A percentile compares a stretch with the other conserved stretches of the same genome.
These are phyloP conservation scores for Teunomyces stri DNA, from an alignment of 805 yeast species.

Conservation along the genomic window DNA sequence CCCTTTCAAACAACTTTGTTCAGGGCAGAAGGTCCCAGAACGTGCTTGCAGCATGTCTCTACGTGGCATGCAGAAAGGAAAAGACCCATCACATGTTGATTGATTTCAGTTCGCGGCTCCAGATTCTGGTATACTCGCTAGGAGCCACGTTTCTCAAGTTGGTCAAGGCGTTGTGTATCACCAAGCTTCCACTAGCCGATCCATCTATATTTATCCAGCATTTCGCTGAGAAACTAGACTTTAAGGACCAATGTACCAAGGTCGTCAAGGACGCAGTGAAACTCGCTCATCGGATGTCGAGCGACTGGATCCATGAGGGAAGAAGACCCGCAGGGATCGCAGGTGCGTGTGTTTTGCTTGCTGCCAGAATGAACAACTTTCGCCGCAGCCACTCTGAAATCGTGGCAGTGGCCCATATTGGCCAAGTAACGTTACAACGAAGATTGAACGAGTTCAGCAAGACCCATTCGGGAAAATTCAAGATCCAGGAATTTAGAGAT, in stretches of 20 bases:
- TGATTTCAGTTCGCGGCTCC: slow-evolving; percentile 87
- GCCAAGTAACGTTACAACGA: slow-evolving; percentile 88
- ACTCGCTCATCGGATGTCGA: slow-evolving; percentile 85
- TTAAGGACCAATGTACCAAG: slow-evolving; percentile 68
- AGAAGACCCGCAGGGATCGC: slow-evolving; percentile 98
- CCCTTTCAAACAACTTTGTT: slow-evolving; percentile 83
- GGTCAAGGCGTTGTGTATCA: slow-evolving; percentile 81
- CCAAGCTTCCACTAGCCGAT: slow-evolving; percentile 81
- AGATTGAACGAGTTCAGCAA: slow-evolving; percentile 83
- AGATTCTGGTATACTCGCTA: slow-evolving; percentile 86
- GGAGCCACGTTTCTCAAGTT: slow-evolving; percentile 95
- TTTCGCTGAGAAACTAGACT: slow-evolving; percentile 82
- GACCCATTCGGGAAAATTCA: slow-evolving; percentile 70
- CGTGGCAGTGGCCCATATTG: slow-evolving; percentile 93
- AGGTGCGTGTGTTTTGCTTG: slow-evolving; percentile 90
- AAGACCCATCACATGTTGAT: slow-evolving; percentile 93
- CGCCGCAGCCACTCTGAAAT: slow-evolving; percentile 90
- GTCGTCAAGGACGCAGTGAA: slow-evolving; percentile 86
- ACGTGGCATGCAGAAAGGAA: slow-evolving; percentile 90
- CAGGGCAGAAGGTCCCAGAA: slow-evolving; percentile 97
- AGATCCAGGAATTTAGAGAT: slow-evolving; percentile 72
- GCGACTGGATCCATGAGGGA: slow-evolving; percentile 96
- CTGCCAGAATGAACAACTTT: slow-evolving; percentile 95
- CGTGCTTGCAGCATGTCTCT: slow-evolving; percentile 91
- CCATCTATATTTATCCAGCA: slow-evolving; percentile 93